Percentiles rank a stretch among this genome's conserved stretches.
Conservation (phyloP, 352 stramenopile species). For the Pythium plurisporium region DNA sequence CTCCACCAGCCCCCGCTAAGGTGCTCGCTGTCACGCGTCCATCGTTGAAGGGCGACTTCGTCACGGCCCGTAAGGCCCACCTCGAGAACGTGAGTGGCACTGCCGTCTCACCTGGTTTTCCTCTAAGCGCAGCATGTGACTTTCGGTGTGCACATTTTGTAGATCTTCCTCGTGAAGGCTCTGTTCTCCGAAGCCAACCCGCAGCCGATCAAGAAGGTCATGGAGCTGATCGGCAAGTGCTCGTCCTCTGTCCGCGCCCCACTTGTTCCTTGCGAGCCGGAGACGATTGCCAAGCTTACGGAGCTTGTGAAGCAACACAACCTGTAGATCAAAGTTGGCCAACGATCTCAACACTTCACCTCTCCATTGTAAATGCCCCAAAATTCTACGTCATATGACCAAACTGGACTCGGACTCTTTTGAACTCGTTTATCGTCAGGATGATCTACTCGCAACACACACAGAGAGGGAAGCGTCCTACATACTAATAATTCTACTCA, state of each 20-base stretch:
- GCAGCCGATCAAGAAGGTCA: slow-evolving; percentile 89
- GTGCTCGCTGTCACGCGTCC: slow-evolving; percentile 79
- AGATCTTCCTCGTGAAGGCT: slow-evolving; percentile 89
- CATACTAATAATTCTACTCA: slow-evolving; percentile 5
- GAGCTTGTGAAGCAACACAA: slow-evolving; percentile 70
- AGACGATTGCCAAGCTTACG: slow-evolving; percentile 61
- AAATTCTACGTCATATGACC: not conserved
- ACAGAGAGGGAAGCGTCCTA: not conserved
- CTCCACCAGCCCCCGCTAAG: slow-evolving; percentile 79
- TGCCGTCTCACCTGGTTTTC: not conserved
- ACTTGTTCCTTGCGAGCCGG: slow-evolving; percentile 63
- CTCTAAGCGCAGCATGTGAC: not conserved
- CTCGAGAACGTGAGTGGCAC: slow-evolving; percentile 68
- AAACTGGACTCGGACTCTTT: not conserved
- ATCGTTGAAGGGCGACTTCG: slow-evolving; percentile 79
- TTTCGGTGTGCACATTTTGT: not conserved
- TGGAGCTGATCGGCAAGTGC: slow-evolving; percentile 87
- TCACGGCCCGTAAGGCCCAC: slow-evolving; percentile 72
- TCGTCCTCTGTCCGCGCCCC: slow-evolving; percentile 64
- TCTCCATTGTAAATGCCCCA: too few species aligned
- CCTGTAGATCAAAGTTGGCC: slow-evolving; percentile 31
- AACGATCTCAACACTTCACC: not conserved
- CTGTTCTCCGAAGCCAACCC: slow-evolving; percentile 91
- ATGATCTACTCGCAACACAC: not conserved
- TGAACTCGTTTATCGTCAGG: not conserved